Evolutionary conservation across 345 rosid genomes (phyloP).

Genomic region (Toxicodendron radicans): DNA sequence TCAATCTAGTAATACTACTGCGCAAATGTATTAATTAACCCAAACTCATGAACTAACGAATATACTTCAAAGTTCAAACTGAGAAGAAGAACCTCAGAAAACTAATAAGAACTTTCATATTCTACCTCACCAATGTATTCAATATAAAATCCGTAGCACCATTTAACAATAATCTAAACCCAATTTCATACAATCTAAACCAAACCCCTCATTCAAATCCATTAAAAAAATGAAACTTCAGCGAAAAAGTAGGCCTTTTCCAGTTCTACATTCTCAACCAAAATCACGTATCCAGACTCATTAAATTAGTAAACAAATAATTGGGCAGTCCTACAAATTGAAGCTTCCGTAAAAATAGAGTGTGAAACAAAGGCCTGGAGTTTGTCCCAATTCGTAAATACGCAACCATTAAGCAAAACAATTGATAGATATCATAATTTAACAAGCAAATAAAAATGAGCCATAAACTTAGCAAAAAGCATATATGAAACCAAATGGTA

Average conservation of each 20-base stretch:
- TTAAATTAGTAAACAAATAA: constrained; percentile 18
- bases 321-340: constrained; percentile 12
- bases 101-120: neutral
- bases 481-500: constrained; percentile 5
- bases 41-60: neutral
- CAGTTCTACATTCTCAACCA: constrained; percentile 1
- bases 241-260: neutral
- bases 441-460: neutral
- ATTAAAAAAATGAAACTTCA: neutral
- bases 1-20: neutral
- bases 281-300: constrained; percentile 9
- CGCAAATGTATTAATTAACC: neutral
- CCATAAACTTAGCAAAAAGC: neutral
- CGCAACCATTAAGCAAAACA: neutral
- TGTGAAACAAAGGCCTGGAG: neutral
- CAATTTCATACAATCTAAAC: neutral
- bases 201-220: neutral
- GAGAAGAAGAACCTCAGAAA: neutral
- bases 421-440: neutral
- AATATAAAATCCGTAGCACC: neutral
- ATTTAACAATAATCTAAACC: neutral
- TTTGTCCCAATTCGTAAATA: neutral
- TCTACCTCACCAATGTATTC: neutral
- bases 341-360: neutral
- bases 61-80: neutral